Evolutionary conservation across 192 early-diverging fungal genomes (phyloP), one percentile per base, ranked within the genome.

Genomic region (Obelidium mucronatum): DNA sequence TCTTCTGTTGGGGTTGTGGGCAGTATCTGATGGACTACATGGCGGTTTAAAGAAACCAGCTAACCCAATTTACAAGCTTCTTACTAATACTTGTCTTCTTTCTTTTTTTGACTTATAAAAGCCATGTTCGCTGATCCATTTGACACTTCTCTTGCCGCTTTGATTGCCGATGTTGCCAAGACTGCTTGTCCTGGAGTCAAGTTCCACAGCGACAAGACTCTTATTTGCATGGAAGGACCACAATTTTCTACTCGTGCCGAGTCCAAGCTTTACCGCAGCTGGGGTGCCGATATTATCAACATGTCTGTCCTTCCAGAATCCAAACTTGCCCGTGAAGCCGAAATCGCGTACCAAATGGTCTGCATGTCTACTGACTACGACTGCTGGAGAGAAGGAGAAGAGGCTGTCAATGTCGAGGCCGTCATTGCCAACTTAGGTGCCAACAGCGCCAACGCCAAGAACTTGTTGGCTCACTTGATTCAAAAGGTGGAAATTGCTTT

Each of bases 301-400:
- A 99, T 99, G 98, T 93, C 93, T 36, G 95, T 88, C 37, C 80
- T 99, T 59, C 97, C 98, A 34, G 98, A 99, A 80, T 86, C 97
- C 55, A 99, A 99, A 83, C 87, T 99, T 40, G 98, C 98, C 19
- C 86, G 94, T 61, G 98, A 99, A 84, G 96, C 96, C 48, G 98
- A 99, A 86, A 95, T 99, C 79, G 95, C 93, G 17, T 99, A 99
- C 79, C 94, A 97, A 75, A 94, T 98, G 90, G 88, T 99, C 37
- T 99, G 98, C 87, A 99, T 99, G 98, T 92, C 93, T 37, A 99
- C 98, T 37, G 98, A 99, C 87, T 99, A 98, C 79, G 98, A 99
- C 80, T 87, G 87, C 82, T 89, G 88, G 88, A 82, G 86, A 58
- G 86, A 78, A 40, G 70, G 79, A 26, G 86, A 87, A 79, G 88